These are phyloP conservation scores for Ogataea pini DNA, from an alignment of 805 yeast species.

Conservation along the genomic window DNA sequence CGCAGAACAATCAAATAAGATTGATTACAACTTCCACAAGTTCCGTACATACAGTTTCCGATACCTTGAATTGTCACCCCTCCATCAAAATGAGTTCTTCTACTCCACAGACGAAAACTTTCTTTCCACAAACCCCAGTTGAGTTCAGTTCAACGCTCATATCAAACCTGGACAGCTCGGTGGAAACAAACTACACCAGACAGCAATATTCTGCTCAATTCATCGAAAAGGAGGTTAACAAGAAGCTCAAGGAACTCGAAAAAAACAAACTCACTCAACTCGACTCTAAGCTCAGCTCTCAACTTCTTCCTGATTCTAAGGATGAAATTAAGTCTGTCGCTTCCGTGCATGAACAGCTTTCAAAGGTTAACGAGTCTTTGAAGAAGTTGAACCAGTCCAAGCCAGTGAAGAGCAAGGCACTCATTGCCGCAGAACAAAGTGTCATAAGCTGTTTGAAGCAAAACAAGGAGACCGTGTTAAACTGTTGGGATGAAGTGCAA, in stretches of 20 bases:
- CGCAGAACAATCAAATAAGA: neutral
- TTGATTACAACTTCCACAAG: neutral
- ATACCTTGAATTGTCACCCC: too few species aligned
- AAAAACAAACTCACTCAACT: constrained; percentile 52
- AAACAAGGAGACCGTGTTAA: constrained; percentile 64
- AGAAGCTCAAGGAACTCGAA: constrained; percentile 56
- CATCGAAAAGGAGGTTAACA: constrained; percentile 63
- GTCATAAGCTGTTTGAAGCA: constrained; percentile 62
- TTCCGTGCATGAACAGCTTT: constrained; percentile 35
- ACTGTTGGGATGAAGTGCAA: constrained; percentile 82
- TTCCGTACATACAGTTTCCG: too few species aligned
- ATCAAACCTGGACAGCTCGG: constrained; percentile 55
- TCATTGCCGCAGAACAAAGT: constrained; percentile 47
- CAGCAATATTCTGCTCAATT: constrained; percentile 66
- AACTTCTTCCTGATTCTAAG: constrained; percentile 40
- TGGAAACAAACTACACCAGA: constrained; percentile 71
- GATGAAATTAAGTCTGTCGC: constrained; percentile 25
- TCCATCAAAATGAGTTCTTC: constrained; percentile 8
- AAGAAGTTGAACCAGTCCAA: constrained; percentile 33
- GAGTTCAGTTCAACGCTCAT: constrained; percentile 66
- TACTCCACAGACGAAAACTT: constrained; percentile 55
- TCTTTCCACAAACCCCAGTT: constrained; percentile 66
- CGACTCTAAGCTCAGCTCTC: constrained; percentile 47
- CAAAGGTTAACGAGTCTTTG: constrained; percentile 37
- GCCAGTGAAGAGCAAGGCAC: constrained; percentile 38